Evolutionary conservation across 163 green algal genomes (phyloP), one percentile per base, ranked within the genome.

Genomic region (Prototheca stagnorum): DNA sequence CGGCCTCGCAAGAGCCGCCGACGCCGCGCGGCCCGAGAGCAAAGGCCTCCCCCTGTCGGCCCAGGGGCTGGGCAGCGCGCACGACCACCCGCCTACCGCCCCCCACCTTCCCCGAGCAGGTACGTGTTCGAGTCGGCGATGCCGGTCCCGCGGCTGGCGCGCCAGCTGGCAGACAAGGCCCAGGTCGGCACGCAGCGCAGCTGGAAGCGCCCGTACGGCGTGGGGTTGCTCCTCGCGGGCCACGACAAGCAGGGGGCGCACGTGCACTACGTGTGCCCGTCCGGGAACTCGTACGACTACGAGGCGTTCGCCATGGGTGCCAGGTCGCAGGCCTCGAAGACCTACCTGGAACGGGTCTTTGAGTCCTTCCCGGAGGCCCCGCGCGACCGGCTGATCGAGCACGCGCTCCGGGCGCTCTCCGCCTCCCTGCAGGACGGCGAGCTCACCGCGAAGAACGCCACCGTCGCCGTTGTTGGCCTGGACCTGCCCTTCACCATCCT

Each of bases 281-380:
- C 70, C 2, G 88, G 88, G 46, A 94, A 95, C 59, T 96, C 81
- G 66, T 96, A 85, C 35, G 89, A 97, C 59, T 97, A 93, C 76
- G 83, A 86, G 56, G 88, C 86, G 9, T 88, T 92, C 59, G 86
- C 88, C 35, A 95, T 97, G 47, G 88, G 88, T 2, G 72, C 78
- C 5, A 65, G 88, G 9, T 93, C 84, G 22, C 86, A 96, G 76
- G 88, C 88, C 20, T 77, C 88, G 24, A 90, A 88, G 65, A 97
- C 88, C 6, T 97, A 97, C 64, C 56, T 97, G 28, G 88, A 97
- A 67, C 82, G 85, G 61, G 80, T 88, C 41, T 92, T 82, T 53
- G 85, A 95, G 57, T 44, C 40, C 3, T 96, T 95, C 63, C 53
- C 50, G 0, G 33, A 22, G 3, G 58, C 33, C 22, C 55, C 34